Evolutionary conservation across 1,284 basidiomycete species (phyloP), one percentile per base, ranked within the genome.

Genomic region (Microbotryum intermedium): DNA sequence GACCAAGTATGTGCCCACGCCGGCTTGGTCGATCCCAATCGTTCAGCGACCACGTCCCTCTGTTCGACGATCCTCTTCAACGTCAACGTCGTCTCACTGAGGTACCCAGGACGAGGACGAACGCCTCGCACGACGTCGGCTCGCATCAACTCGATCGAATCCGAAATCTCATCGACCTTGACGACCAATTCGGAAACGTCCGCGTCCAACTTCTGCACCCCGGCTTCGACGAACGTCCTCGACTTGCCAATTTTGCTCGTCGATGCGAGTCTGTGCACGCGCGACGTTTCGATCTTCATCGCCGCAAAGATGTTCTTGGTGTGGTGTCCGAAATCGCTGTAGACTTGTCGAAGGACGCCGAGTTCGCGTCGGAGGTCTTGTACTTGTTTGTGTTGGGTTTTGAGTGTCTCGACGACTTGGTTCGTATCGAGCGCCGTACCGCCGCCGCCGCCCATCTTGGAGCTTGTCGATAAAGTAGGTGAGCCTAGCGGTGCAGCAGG

Each of bases 1-100:
- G 90, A 89, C 94, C 94, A 98, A 26, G 93, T 97, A 80, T 94
- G 91, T 79, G 94, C 91, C 94, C 94, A 98, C 80, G 89, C 89
- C 53, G 94, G 92, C 72, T 89, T 92, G 70, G 95, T 83, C 4
- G 88, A 87, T 68, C 85, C 83, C 68, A 97, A 87, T 73, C 94
- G 90, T 65, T 86, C 83, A 68, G 85, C 84, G 55, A 98, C 79
- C 66, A 83, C 85, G 61, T 85, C 81, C 44, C 97, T 79, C 74
- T 92, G 86, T 20, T 78, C 75, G 25, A 82, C 80, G 21, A 87
- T 83, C n/a, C 80, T 77, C 20, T 81, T 79, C 55, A 97, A 82
- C 71, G 94, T 83, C 57, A 79, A 79, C 72, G 84, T 84, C 76
- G 95, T 80, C 55, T 87, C 77, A 30, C 80, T 77, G 18, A 72